phyloP scores from a whole-genome alignment of 495 filamentous ascomycete genomes.

The Aspergillus avenaceus region DNA sequence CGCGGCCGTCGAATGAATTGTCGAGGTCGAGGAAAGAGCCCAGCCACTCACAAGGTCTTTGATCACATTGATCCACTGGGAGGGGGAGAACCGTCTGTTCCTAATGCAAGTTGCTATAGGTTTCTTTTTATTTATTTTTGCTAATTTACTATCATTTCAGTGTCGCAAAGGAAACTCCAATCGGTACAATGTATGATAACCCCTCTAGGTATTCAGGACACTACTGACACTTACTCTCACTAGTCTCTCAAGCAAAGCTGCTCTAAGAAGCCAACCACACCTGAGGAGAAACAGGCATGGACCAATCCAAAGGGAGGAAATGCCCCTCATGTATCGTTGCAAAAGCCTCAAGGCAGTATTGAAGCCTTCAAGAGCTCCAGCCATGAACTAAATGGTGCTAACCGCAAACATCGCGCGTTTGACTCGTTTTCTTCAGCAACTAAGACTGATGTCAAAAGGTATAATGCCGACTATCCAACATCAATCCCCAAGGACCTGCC shows the following conservation, averaged over 20 bases:
- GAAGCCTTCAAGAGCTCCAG: neutral
- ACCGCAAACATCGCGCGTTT: neutral
- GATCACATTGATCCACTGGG: neutral
- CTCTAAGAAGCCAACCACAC: neutral
- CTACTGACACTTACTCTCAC: neutral
- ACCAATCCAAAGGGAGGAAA: neutral
- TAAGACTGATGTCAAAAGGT: neutral
- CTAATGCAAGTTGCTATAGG: neutral
- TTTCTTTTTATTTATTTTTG: neutral
- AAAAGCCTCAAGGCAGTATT: neutral
- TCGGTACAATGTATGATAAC: neutral
- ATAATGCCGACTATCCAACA: neutral
- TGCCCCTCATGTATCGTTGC: neutral
- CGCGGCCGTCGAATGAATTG: neutral
- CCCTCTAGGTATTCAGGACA: neutral
- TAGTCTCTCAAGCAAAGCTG: neutral
- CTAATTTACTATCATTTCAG: too few species aligned
- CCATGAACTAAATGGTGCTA: neutral
- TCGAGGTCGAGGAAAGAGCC: neutral
- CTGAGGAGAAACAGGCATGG: neutral
- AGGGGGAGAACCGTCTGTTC: neutral
- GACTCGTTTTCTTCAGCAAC: neutral
- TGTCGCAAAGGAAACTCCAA: neutral
- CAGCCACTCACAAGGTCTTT: neutral
- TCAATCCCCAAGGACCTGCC: neutral